Base-by-base conservation (phyloP, 192 early-diverging fungal species). In the Phycomyces nitens region DNA sequence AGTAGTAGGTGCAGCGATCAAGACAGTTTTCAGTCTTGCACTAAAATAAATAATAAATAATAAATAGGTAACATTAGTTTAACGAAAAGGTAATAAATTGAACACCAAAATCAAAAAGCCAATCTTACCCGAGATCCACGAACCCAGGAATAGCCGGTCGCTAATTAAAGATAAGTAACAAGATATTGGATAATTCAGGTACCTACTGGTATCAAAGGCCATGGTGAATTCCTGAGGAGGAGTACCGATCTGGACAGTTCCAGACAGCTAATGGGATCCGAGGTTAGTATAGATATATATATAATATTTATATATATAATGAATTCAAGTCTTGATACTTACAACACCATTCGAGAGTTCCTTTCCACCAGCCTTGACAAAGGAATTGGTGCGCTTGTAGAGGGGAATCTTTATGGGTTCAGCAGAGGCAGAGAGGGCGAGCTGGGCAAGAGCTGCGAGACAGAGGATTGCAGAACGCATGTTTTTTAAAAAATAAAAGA, bases 191-290 rank as follows among this genome's bases (percentile, higher is more conserved):
- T n/a, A n/a, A n/a, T n/a, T n/a, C n/a, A n/a, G n/a, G n/a, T n/a
- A 54, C 58, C 41, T 61, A 41, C 94, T 91, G 7, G 96, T 98
- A 74, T 98, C 96, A 60, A 94, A 94, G 51, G 94, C 88, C 29
- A 95, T 89, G 53, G 84, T 88, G 82, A 98, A 97, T 14, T 79
- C 87, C 76, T 98, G 95, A 18, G 89, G 82, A 47, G 96, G 96
- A 24, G 88, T 94, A 15, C 92, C 94, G 49, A 95, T 57, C 24
- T 77, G 75, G 69, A 96, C 85, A 42, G 91, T 87, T 14, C 94
- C 95, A 68, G 86, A 96, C 81, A 96, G 95, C 84, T 94, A 84
- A 43, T 34, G 26, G 5, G 24, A 14, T 15, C 51, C 26, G 38
- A 49, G 18, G 50, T 38, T 18, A 56, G 14, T 47, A 38, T 23